A percentile compares a stretch with the other conserved stretches of the same genome.
These are phyloP conservation scores for Neonectria faginata DNA, from an alignment of 2,329 filamentous ascomycete genomes.

Conservation along the genomic window DNA sequence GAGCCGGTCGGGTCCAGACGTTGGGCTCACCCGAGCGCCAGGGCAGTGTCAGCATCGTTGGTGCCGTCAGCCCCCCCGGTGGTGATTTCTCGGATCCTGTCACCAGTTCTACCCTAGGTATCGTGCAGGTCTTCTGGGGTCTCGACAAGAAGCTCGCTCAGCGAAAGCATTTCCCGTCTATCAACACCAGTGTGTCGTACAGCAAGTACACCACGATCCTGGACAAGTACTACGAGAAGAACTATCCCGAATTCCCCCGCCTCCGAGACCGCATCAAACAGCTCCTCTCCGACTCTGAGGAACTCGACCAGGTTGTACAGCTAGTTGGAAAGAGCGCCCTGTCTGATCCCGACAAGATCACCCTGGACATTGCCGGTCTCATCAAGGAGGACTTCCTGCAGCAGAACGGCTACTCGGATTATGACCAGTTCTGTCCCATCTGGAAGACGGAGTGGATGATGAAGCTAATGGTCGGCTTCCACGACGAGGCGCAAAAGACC, in stretches of 20 bases:
- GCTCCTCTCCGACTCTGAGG: slow-evolving; percentile 93
- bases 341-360: slow-evolving; percentile 98
- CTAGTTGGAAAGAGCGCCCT: slow-evolving; percentile 97
- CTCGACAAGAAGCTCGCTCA: slow-evolving; percentile 99
- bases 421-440: slow-evolving; percentile 98
- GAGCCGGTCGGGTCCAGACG: slow-evolving; percentile 86
- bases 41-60: slow-evolving; percentile 97
- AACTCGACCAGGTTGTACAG: slow-evolving; percentile 98
- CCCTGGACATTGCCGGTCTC: slow-evolving; percentile 88
- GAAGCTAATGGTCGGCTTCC: slow-evolving; percentile 98
- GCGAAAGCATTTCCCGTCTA: slow-evolving; percentile 98
- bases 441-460: slow-evolving; percentile 99
- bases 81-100: slow-evolving; percentile 99
- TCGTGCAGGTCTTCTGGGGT: slow-evolving; percentile 99
- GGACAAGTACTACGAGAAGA: slow-evolving; percentile 94
- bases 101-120: slow-evolving; percentile 91
- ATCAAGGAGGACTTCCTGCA: slow-evolving; percentile 99
- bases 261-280: slow-evolving; percentile 94
- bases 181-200: slow-evolving; percentile 95
- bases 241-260: slow-evolving; percentile 92
- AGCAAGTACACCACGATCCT: slow-evolving; percentile 93
- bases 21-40: slow-evolving; percentile 89
- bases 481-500: slow-evolving; percentile 97
- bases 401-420: slow-evolving; percentile 99
- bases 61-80: slow-evolving; percentile 95